A percentile compares a stretch with the other conserved stretches of the same genome.
These are phyloP conservation scores for Ustilago tritici DNA, from an alignment of 1,284 basidiomycete genomes.

Conservation along the genomic window DNA sequence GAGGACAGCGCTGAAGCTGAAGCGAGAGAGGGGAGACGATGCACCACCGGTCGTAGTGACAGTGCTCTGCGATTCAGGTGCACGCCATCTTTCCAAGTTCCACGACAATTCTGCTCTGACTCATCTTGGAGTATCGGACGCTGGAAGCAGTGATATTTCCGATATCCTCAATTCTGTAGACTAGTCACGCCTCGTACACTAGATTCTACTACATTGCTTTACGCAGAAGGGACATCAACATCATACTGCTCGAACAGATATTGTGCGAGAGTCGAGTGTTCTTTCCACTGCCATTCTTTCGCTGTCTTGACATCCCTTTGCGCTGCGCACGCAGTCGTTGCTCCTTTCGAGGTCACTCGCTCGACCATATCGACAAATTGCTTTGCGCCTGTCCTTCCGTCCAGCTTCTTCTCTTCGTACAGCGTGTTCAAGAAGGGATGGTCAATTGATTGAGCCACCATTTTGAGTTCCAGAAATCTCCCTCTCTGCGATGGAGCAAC, in stretches of 20 bases:
- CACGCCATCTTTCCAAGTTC: conserved; percentile 68
- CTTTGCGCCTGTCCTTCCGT: conserved; percentile 34
- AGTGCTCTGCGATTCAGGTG: conserved; percentile 65
- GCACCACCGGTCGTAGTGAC: conserved; percentile 64
- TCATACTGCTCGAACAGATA: conserved; percentile 28
- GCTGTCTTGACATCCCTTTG: conserved; percentile 31
- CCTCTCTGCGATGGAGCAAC: conserved; percentile 54
- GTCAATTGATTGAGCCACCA: conserved; percentile 54
- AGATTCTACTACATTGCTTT: neutral
- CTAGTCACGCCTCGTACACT: neutral
- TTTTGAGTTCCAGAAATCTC: conserved; percentile 59
- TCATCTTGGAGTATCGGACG: conserved; percentile 46
- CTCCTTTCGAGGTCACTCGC: conserved; percentile 33
- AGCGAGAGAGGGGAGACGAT: conserved; percentile 38
- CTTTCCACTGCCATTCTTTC: conserved; percentile 48
- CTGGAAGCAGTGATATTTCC: conserved; percentile 57
- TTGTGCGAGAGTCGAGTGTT: conserved; percentile 18
- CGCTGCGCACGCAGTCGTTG: conserved; percentile 49
- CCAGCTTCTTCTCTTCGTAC: conserved; percentile 19
- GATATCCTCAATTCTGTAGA: conserved; percentile 51
- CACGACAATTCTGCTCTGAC: conserved; percentile 58
- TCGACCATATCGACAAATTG: conserved; percentile 54
- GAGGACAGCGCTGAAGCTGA: conserved; percentile 60
- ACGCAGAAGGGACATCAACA: neutral
- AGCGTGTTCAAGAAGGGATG: conserved; percentile 33